Base-by-base conservation (phyloP, 176 grass and related monocot species). In the Stipa capillata region DNA sequence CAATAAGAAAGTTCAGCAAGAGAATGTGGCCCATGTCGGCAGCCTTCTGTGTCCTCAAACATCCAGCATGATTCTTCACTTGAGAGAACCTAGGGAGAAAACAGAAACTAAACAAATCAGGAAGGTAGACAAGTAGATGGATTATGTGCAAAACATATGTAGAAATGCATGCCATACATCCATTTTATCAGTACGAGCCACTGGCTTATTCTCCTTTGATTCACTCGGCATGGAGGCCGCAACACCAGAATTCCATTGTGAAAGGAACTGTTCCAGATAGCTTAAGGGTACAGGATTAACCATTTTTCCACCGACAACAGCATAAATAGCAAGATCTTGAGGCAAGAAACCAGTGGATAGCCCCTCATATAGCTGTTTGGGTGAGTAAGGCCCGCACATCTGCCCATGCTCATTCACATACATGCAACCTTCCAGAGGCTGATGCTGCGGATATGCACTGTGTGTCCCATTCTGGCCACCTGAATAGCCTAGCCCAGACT, bases 1-100 rank as follows among this genome's bases (percentile, higher is more conserved):
- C 89, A 98, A 80, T 98, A 98, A 34, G 78, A 98, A 87, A 98
- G 87, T 79, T 98, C 95, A 18, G 95, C 95, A 69, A 94, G 51
- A 51, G 95, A 94, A 82, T 98, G 92, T 35, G 95, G 85, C 24
- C 95, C 95, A 62, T 94, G 95, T 45, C 70, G 87, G 67, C 31
- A 75, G 9, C 92, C 95, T 58, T 88, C 87, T 18, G 78, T 57
- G 80, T 98, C 95, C 90, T 98, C 95, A 65, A 94, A 98, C 85
- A 94, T 94, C 95, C 95, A 98, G 64, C 95, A 98, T 49, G 85
- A 60, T 32, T 98, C 95, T 45, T 94, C 85, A 36, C 77, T 84
- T 47, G 83, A 90, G 27, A 92, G 77, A 82, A 71, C 41, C 87
- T 98, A 69, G 71, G 50, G 60, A 80, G 42, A 62, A 80, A 82